A percentile compares a stretch with the other conserved stretches of the same genome.
Evolutionary conservation across 352 stramenopile species (phyloP).

Genomic region (Pythium scleroteichum): DNA sequence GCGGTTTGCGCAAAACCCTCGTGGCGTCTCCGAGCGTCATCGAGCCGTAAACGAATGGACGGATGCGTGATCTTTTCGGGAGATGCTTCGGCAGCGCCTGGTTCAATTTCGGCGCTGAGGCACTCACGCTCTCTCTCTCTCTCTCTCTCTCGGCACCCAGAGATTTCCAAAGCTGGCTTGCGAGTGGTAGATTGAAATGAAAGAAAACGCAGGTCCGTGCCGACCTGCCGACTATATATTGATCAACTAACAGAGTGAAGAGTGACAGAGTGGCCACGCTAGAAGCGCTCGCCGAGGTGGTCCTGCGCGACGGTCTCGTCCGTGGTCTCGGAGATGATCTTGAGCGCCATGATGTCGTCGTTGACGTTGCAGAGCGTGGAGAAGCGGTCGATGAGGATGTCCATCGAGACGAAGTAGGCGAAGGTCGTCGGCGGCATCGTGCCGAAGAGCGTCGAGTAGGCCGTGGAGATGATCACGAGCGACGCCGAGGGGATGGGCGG

Average conservation of each 20-base stretch:
- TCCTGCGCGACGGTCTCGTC: constrained; percentile 66
- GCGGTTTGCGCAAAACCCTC: background rate
- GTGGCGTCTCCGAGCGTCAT: background rate
- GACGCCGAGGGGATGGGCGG: constrained; percentile 53
- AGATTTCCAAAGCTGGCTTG: no score
- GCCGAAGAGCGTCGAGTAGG: constrained; percentile 67
- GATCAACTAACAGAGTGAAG: no score
- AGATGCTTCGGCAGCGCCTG: no score
- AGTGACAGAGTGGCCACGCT: background rate
- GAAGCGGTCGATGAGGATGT: constrained; percentile 70
- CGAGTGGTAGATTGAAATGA: no score
- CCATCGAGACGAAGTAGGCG: constrained; percentile 54
- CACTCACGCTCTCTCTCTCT: no score
- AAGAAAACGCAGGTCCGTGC: no score
- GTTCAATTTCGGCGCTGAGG: no score
- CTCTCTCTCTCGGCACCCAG: no score
- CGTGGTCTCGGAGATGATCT: constrained; percentile 71
- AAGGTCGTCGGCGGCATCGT: constrained; percentile 53
- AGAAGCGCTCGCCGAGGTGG: constrained; percentile 47
- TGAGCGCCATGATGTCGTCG: constrained; percentile 78
- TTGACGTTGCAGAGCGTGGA: constrained; percentile 77
- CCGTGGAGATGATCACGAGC: constrained; percentile 57
- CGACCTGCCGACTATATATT: no score
- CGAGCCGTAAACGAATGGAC: background rate
- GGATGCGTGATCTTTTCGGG: no score